These are phyloP conservation scores for Lepraria neglecta DNA, from an alignment of 495 filamentous ascomycete genomes.

Conservation along the genomic window DNA sequence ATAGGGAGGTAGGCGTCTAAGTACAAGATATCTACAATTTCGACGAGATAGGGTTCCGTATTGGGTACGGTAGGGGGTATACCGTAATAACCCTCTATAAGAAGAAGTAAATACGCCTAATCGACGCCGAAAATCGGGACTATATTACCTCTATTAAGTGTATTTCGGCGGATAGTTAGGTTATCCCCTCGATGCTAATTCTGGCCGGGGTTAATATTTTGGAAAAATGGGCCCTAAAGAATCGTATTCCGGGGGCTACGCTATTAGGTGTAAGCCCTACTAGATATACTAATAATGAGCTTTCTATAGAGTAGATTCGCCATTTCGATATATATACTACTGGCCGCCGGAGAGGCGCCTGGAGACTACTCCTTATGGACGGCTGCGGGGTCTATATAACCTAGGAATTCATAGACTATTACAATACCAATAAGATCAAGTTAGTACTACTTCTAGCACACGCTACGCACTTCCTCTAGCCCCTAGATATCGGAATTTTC, in stretches of 20 bases:
- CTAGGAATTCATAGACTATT: too few species aligned
- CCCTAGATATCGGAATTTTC: too few species aligned
- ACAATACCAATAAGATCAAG: too few species aligned
- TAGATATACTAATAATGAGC: slow-evolving; percentile 18
- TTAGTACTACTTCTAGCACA: too few species aligned
- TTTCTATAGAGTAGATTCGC: slow-evolving; percentile 12
- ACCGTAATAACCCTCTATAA: neutral
- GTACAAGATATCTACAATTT: slow-evolving; percentile 6
- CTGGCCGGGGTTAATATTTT: slow-evolving; percentile 2
- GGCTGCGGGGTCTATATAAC: too few species aligned
- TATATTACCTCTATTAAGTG: slow-evolving; percentile 17
- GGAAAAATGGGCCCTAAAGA: neutral
- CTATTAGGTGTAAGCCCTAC: neutral
- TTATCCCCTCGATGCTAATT: slow-evolving; percentile 16
- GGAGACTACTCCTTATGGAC: too few species aligned
- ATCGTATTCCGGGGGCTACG: neutral
- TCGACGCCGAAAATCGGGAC: slow-evolving; percentile 13
- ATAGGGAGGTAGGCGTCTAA: neutral
- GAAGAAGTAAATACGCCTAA: neutral
- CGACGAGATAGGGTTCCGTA: slow-evolving; percentile 9
- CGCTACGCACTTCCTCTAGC: too few species aligned
- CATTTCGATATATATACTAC: slow-evolving; percentile 12
- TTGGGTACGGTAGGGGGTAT: neutral
- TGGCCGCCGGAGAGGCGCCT: too few species aligned
- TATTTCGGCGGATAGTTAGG: slow-evolving; percentile 10